Evolutionary conservation across 2,329 filamentous ascomycete species (phyloP), one percentile per base, ranked within the genome.

Genomic region (Pseudogymnoascus sp.): DNA sequence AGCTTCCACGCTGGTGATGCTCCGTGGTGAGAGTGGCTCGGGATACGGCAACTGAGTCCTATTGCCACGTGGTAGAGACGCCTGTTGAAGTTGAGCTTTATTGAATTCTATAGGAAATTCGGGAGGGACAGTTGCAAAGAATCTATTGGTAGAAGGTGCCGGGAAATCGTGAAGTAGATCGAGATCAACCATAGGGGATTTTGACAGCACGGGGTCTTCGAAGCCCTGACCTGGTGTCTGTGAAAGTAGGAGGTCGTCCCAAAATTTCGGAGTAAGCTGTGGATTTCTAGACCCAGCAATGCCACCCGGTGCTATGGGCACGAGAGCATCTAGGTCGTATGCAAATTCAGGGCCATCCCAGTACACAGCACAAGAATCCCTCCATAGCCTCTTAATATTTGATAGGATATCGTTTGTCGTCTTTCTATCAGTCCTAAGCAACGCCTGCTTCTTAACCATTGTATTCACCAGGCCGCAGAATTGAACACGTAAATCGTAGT

Each of bases 381-480:
- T 86, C 94, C 94, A 99, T 71, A 94, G 97, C 71, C 96, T 95
- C 73, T 99, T 99, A 63, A 99, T 76, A 73, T 99, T 94, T 28
- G 88, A 85, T 34, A 99, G 79, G 55, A 57, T 57, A 18, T 57
- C 55, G 23, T 57, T 57, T 8, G 55, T 57, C 23, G 55, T 57
- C 35, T 57, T 57, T 12, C 55, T 57, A 33, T 57, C 35, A n/a
- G 55, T 57, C n/a, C 55, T 37, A 35, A 57, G 30, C 55, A 57
- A 57, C 55, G 55, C 55, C 37, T 57, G 55, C 23, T 38, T 57
- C 55, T 37, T 35, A 57, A 57, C 55, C 55, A 57, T 57, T 28
- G 30, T 76, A 71, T 97, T 96, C 61, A 96, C 79, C 7, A 91
- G 78, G 30, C 84, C 78, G 73, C 92, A 96, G 70, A 96, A 96